Percentiles rank a stretch among this genome's conserved stretches.
Conservation (phyloP, 2,329 filamentous ascomycete genomes). For the Fusarium decemcellulare region DNA sequence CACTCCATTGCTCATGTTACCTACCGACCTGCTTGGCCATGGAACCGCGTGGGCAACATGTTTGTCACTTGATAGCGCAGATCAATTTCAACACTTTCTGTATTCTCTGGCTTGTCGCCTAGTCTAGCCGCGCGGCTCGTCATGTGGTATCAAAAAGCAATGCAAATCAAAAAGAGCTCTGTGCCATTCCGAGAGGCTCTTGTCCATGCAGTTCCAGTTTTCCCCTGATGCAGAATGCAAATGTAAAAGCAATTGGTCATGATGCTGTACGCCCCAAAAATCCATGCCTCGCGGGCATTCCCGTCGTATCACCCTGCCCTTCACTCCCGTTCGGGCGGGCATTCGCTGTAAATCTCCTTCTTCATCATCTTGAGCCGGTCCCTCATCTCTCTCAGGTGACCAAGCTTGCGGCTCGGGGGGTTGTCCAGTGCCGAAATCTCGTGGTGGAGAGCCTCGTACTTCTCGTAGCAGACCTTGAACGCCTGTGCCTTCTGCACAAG, state of each 20-base stretch:
- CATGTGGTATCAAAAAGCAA: constrained; percentile 47
- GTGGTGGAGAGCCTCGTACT: constrained; percentile 70
- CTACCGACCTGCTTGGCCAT: background rate
- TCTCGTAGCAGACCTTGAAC: constrained; percentile 70
- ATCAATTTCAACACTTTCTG: constrained; percentile 40
- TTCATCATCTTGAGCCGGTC: constrained; percentile 70
- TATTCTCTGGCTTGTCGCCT: constrained; percentile 43
- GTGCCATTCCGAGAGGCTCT: constrained; percentile 38
- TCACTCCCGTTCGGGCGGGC: constrained; percentile 49
- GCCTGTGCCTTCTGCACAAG: constrained; percentile 66
- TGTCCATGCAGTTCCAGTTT: constrained; percentile 44
- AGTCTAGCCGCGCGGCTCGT: constrained; percentile 36
- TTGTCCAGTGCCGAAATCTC: constrained; percentile 66
- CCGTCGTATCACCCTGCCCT: constrained; percentile 31
- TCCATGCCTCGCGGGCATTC: constrained; percentile 23
- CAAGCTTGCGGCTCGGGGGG: constrained; percentile 66
- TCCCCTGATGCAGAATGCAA: constrained; percentile 41
- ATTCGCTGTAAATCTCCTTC: constrained; percentile 68
- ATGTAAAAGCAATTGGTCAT: constrained; percentile 46
- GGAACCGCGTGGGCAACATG: background rate
- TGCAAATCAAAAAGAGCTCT: constrained; percentile 44
- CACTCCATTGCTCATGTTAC: constrained; percentile 11
- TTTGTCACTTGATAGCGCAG: constrained; percentile 12
- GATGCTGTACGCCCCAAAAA: constrained; percentile 43
- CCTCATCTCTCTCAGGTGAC: constrained; percentile 68